Evolutionary conservation across 306 rosid genomes (phyloP), one percentile per base, ranked within the genome.

Genomic region (Urtica urens): DNA sequence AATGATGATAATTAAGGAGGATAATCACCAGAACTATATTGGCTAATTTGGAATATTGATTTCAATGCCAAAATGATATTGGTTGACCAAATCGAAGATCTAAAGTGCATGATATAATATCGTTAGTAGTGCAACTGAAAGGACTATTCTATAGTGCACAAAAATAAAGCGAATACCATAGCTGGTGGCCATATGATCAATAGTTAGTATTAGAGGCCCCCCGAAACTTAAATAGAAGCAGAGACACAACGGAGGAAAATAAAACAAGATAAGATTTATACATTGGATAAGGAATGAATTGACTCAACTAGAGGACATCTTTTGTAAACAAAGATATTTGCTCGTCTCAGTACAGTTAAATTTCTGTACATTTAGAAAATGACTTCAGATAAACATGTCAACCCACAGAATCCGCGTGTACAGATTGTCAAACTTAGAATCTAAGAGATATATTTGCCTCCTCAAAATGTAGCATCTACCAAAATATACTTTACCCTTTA

Each of bases 291-390:
- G 26, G 25, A 39, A 40, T 54, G 48, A 54, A 51, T 51, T 54
- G 49, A 40, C 49, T 16, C 59, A 54, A 39, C 59, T 54, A 35
- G 11, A 40, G 11, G 49, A 37, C 46, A 54, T 39, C 24, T 54
- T 39, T 54, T 53, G 58, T 45, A 53, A 53, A 21, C n/a, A 23
- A 23, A 38, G 27, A 54, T 33, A 33, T 35, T 51, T 51, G 57
- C 7, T 14, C 10, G 15, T 14, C 43, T 21, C 43, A 1, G 23
- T n/a, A 33, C 43, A 51, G 37, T 31, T 33, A 35, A 22, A 19
- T 38, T 40, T 25, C 49, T 54, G 34, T 51, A 19, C 39, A 39
- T n/a, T n/a, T 25, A 39, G 59, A 40, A 25, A 54, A 54, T 1
- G 39, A 39, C 49, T 5, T 28, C 18, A 25, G 18, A 39, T 12